Evolutionary conservation across 768 basidiomycete species (phyloP), one percentile per base, ranked within the genome.

Genomic region (Mycena sanguinolenta): DNA sequence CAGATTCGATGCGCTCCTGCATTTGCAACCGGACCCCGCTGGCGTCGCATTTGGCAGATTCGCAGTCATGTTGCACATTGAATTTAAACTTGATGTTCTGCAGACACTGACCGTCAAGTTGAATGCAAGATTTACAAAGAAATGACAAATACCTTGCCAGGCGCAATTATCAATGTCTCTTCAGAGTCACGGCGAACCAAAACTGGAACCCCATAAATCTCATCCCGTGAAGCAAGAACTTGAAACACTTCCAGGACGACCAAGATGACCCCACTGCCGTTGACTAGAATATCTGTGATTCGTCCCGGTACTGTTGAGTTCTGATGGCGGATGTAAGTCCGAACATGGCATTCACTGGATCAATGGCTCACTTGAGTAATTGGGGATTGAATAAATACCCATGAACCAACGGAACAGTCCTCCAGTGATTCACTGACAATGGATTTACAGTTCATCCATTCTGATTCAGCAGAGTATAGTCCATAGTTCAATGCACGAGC

Each of bases 1-100:
- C 42, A 7, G 73, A 73, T 8, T 50, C 54, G 27, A 58, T 28
- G 7, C 75, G 63, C 69, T 77, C 75, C 50, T 76, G 77, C n/a
- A 66, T 60, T 19, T 60, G 23, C n/a, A 38, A 28, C 8, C 59
- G 62, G 4, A 39, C 36, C 16, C 67, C 72, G 13, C 44, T 55
- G 7, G 67, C 44, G 12, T 34, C 58, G 53, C 77, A 78, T 36
- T 59, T 44, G 1, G 65, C 64, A 3, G 34, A 16, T 3, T 30
- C 36, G 53, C 77, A 38, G 36, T 38, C 36, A 14, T 38, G 36
- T 14, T 38, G 36, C 7, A 14, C 14, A 14, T 38, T 38, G 72
- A 77, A 70, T 14, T 67, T 70, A 54, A 78, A 77, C n/a, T 67
- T 67, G 42, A 60, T 16, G 27, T 44, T 44, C 59, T 60, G 23